A percentile compares a stretch with the other conserved stretches of the same genome.
Conservation (phyloP, 306 rosid species). For the Prunus fruticosa region DNA sequence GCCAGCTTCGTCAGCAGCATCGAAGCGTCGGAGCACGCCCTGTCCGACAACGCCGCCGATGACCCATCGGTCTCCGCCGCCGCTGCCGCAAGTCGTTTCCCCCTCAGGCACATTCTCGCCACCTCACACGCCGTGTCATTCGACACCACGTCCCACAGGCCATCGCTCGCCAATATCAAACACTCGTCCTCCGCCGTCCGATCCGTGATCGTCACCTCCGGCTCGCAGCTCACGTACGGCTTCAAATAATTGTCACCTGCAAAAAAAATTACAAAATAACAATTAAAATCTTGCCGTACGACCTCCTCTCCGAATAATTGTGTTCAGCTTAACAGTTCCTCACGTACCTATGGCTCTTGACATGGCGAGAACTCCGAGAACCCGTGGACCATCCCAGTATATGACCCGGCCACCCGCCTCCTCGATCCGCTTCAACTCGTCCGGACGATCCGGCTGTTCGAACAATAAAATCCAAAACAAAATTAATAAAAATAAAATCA, state of each 20-base stretch:
- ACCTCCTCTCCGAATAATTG: not conserved
- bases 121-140: slow-evolving; percentile 62
- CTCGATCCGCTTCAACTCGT: slow-evolving; percentile 53
- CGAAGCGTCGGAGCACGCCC: slow-evolving; percentile 51
- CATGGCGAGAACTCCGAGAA: slow-evolving; percentile 67
- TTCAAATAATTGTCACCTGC: slow-evolving; percentile 64
- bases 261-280: no score
- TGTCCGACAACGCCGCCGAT: slow-evolving; percentile 19
- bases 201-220: slow-evolving; percentile 59
- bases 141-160: slow-evolving; percentile 68
- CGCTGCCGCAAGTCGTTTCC: slow-evolving; percentile 13
- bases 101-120: slow-evolving; percentile 50
- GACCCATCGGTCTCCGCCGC: not conserved
- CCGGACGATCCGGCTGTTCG: slow-evolving; percentile 70
- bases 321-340: not conserved
- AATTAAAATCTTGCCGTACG: not conserved
- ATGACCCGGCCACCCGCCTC: slow-evolving; percentile 64
- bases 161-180: slow-evolving; percentile 56
- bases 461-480: not conserved
- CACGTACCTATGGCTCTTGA: slow-evolving; percentile 65
- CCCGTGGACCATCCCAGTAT: slow-evolving; percentile 64
- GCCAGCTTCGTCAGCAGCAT: slow-evolving; percentile 63
- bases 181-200: slow-evolving; percentile 60
- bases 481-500: not conserved
- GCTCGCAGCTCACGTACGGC: slow-evolving; percentile 57